Conservation (phyloP, 495 filamentous ascomycete genomes). For the Entonaema liquescens region DNA sequence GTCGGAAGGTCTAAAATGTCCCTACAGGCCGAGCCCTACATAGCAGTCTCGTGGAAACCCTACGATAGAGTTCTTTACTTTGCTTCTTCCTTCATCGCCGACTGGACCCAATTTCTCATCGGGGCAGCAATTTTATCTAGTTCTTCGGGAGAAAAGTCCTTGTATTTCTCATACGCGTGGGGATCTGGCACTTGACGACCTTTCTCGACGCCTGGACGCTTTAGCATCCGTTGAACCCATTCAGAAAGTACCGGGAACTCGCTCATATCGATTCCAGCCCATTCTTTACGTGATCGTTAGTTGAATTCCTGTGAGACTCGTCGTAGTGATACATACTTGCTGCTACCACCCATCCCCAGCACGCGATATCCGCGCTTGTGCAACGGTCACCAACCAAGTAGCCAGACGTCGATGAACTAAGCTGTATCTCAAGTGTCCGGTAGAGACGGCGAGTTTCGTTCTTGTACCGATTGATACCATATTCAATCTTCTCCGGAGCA, state of each 20-base stretch:
- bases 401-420: conserved; percentile 66
- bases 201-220: conserved; percentile 75
- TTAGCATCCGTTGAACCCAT: conserved; percentile 72
- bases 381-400: conserved; percentile 82
- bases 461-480: conserved; percentile 83
- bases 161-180: conserved; percentile 67
- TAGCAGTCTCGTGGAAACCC: no score
- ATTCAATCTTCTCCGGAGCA: conserved; percentile 86
- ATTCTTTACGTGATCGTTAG: conserved; percentile 54
- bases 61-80: conserved; percentile 20
- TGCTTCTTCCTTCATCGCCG: conserved; percentile 67
- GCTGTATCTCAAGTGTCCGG: conserved; percentile 76
- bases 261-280: conserved; percentile 77
- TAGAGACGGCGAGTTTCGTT: conserved; percentile 86
- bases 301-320: not conserved
- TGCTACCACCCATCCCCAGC: conserved; percentile 76
- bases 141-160: conserved; percentile 52
- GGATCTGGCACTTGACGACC: conserved; percentile 78
- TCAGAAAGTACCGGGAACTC: conserved; percentile 76
- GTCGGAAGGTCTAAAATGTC: no score
- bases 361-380: conserved; percentile 86
- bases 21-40: no score
- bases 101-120: conserved; percentile 66
- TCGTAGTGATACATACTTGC: conserved; percentile 43
- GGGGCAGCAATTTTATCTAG: conserved; percentile 62